These are phyloP conservation scores for Saccharomyces kudriavzevii DNA, from an alignment of 805 yeast genomes.

Conservation along the genomic window DNA sequence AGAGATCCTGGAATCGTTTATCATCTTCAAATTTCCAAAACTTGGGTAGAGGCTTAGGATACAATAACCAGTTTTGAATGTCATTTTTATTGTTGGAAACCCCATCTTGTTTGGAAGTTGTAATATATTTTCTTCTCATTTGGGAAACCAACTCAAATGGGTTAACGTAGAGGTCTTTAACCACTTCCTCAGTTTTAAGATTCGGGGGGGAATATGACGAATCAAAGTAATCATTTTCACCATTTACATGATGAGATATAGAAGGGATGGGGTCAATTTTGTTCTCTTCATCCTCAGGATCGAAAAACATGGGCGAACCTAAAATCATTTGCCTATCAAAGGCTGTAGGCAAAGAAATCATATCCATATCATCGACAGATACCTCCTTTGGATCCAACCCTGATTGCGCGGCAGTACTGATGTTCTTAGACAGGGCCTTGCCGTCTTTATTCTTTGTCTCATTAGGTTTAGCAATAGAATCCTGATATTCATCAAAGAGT, in stretches of 20 bases:
- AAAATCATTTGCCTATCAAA: conserved; percentile 27
- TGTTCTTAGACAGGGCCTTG: not conserved
- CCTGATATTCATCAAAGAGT: conserved; percentile 13
- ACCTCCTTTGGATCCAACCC: not conserved
- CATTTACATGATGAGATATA: not conserved
- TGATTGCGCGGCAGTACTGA: not conserved
- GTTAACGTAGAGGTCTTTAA: conserved; percentile 1
- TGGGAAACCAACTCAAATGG: conserved; percentile 30
- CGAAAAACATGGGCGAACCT: conserved; percentile 29
- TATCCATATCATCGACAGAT: conserved; percentile 26
- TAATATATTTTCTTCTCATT: conserved; percentile 59
- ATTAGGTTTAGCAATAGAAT: conserved; percentile 1
- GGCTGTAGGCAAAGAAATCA: conserved; percentile 21
- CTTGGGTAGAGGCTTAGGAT: conserved; percentile 62
- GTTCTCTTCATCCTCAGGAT: conserved; percentile 13
- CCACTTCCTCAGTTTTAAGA: not conserved
- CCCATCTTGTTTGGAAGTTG: conserved; percentile 57
- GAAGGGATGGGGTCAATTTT: conserved; percentile 2
- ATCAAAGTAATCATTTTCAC: not conserved
- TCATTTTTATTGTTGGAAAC: conserved; percentile 66
- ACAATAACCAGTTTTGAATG: conserved; percentile 57
- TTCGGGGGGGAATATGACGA: not conserved
- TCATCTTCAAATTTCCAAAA: conserved; percentile 35
- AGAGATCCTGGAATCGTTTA: conserved; percentile 15
- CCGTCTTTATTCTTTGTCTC: not conserved